Conservation (phyloP, 2,329 filamentous ascomycete species). For the Raffaelea albimanens region DNA sequence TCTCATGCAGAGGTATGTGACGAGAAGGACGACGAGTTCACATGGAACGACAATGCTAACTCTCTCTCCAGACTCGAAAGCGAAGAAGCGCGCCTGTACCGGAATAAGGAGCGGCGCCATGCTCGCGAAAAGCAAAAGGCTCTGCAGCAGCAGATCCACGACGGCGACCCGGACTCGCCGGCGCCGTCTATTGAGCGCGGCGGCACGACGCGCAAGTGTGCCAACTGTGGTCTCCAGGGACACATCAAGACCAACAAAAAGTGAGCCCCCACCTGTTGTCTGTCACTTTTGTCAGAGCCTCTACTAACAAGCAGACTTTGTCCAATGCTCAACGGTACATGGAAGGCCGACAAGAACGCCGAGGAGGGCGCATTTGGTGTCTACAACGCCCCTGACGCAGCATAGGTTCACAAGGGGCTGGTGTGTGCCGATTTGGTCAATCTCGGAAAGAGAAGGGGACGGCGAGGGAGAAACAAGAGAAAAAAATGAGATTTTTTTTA, state of each 20-base stretch:
- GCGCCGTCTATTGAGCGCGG: constrained; percentile 41
- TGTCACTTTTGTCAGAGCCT: constrained; percentile 14
- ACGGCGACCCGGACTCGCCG: constrained; percentile 40
- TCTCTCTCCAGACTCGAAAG: constrained; percentile 21
- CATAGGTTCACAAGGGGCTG: not conserved
- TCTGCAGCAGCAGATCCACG: constrained; percentile 38
- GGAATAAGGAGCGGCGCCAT: constrained; percentile 83
- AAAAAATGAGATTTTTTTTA: not conserved
- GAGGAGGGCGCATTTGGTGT: constrained; percentile 52
- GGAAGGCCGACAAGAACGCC: constrained; percentile 50
- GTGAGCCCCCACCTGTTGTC: constrained; percentile 37
- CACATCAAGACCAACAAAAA: constrained; percentile 99
- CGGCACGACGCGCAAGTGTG: constrained; percentile 83
- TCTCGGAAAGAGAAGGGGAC: not conserved
- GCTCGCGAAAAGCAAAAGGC: constrained; percentile 84
- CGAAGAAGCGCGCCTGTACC: constrained; percentile 75
- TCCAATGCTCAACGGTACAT: constrained; percentile 75
- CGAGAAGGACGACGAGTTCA: not conserved
- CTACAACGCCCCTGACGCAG: constrained; percentile 22
- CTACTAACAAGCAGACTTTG: constrained; percentile 51
- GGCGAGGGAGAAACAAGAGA: not conserved
- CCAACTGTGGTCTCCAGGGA: constrained; percentile 91
- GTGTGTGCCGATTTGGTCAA: not conserved
- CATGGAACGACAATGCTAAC: not conserved
- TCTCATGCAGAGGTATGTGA: constrained; percentile 43